Evolutionary conservation across 371 early-diverging fungal species (phyloP), one percentile per base, ranked within the genome.

Genomic region (Phascolomyces articulosus): DNA sequence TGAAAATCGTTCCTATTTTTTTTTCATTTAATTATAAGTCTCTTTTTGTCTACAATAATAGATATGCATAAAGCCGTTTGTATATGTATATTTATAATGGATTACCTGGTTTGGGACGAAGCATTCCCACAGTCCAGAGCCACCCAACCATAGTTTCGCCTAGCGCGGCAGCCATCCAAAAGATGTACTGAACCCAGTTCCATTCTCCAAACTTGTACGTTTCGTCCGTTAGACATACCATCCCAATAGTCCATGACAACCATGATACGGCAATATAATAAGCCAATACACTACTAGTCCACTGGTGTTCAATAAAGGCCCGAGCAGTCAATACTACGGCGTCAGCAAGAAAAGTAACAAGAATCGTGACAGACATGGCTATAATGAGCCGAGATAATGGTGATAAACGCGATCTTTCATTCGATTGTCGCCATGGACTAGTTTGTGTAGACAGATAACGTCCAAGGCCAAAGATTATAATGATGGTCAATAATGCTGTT

Each of bases 131-230:
- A 1, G 66, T 44, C 83, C 83, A 83, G 11, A 78, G 40, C 80
- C 83, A 77, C 2, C 59, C 78, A 29, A 80, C 64, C 13, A 67
- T 24, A 7, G 75, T 73, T 41, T 83, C 83, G 16, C 70, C 71
- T 4, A 77, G 24, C 18, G 60, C 55, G 34, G 74, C 74, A 10
- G 67, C 58, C 26, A 67, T 67, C 71, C 77, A 83, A 58, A 77
- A 79, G 20, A 63, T 55, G 55, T 83, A 83, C 34, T 80, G 83
- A 15, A 75, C 51, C 83, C 83, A 83, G 49, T 71, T 64, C 80
- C 80, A 83, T 58, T 69, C 68, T 4, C 70, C 67, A 29, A 73
- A 78, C 49, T 73, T 71, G 53, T 72, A 67, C 1, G 77, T 70
- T 63, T 82, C 79, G 49, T 75, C 70, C 7, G 68, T 53, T 7